These are phyloP conservation scores for Knoxdaviesia capensis DNA, from an alignment of 2,329 filamentous ascomycete species.

Conservation along the genomic window DNA sequence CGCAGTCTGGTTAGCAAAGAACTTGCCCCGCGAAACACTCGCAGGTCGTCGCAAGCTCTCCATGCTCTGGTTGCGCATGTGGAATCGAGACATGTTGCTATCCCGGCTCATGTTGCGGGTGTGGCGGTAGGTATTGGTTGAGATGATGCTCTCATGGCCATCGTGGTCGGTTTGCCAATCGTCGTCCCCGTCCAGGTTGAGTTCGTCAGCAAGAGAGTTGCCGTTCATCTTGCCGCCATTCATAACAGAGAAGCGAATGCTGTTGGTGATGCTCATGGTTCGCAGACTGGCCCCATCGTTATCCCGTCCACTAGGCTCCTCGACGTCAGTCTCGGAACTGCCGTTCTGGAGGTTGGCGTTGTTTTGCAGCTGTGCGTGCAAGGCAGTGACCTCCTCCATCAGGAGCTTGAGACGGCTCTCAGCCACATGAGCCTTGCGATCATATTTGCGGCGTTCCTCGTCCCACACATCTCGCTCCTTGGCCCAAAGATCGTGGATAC, in stretches of 20 bases:
- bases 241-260: constrained; percentile 53
- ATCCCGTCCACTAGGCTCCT: constrained; percentile 37
- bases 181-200: constrained; percentile 70
- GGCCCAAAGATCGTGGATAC: constrained; percentile 62
- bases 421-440: constrained; percentile 74
- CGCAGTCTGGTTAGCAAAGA: constrained; percentile 32
- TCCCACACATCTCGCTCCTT: constrained; percentile 74
- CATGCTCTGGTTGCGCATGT: constrained; percentile 34
- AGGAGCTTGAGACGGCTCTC: constrained; percentile 71
- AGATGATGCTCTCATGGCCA: constrained; percentile 36
- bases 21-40: constrained; percentile 30
- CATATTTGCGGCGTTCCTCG: constrained; percentile 59
- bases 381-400: constrained; percentile 65
- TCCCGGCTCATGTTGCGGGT: constrained; percentile 36
- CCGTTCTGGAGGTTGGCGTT: constrained; percentile 12
- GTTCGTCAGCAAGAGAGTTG: constrained; percentile 72
- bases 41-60: constrained; percentile 35
- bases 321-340: constrained; percentile 33
- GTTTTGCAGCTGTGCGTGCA: constrained; percentile 34
- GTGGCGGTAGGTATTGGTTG: constrained; percentile 24
- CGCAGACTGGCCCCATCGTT: constrained; percentile 53
- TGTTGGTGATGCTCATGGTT: constrained; percentile 49
- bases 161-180: constrained; percentile 51
- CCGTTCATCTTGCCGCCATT: constrained; percentile 38
- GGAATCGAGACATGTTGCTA: constrained; percentile 26